Evolutionary conservation across 768 basidiomycete genomes (phyloP), one percentile per base, ranked within the genome.

Genomic region (Leccinellum rugosiceps): DNA sequence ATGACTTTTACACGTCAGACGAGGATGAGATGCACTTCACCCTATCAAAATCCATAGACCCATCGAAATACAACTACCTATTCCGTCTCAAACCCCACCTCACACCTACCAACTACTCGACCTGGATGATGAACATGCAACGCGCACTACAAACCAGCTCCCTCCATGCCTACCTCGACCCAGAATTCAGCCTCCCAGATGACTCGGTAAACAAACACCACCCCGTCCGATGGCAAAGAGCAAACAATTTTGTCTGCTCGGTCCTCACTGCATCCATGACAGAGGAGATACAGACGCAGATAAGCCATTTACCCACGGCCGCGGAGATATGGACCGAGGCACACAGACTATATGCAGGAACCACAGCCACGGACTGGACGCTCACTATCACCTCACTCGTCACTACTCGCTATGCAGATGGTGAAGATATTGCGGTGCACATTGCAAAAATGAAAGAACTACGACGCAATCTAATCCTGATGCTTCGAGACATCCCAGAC

Each of bases 391-490:
- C 57, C 1, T 14, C 7, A 0, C 60, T 64, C 21, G 28, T 56
- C 7, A 58, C 38, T 3, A 61, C 60, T 0, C 55, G 35, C 25
- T 52, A 55, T 6, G 48, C 30, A 3, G 61, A 62, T 2, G 58
- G 58, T 21, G 46, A 60, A 44, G 56, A 62, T 17, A 17, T 53
- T 3, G 21, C 17, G 3, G 58, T 9, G 7, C 61, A 64, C 34
- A 57, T 64, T 5, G 46, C 52, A 1, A 60, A 63, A 55, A 64
- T 64, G 62, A 62, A 63, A n/a, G 32, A 14, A n/a, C 48, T 31
- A 14, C 35, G 53, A 9, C 54, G 19, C 6, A 54, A 63, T 49
- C 34, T 62, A 4, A 52, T 57, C 19, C 19, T 62, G 3, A 64
- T 64, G 60, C 0, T 53, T 1, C 34, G 38, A 0, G 56, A 63